A percentile compares a stretch with the other conserved stretches of the same genome.
These are phyloP conservation scores for Favolaschia claudopus DNA, from an alignment of 768 basidiomycete species.

Conservation along the genomic window DNA sequence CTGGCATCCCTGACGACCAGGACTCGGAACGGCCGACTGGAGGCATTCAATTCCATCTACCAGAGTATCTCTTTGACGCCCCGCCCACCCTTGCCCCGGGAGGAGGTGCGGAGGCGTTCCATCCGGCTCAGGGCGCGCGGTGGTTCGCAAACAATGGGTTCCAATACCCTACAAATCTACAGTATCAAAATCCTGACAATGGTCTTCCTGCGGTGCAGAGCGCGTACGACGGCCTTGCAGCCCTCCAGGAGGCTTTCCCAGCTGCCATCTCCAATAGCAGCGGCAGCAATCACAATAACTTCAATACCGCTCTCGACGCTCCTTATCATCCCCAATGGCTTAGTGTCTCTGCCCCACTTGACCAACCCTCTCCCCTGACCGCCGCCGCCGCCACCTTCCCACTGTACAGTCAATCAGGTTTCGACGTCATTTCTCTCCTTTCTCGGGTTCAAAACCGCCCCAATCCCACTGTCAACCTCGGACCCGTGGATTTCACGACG, in stretches of 20 bases:
- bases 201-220: not conserved
- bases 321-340: not conserved
- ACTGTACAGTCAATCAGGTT: conserved; percentile 90
- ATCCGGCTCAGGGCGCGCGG: conserved; percentile 48
- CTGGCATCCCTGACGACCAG: too few species aligned
- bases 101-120: conserved; percentile 79
- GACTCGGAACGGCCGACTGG: too few species aligned
- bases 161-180: conserved; percentile 16
- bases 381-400: conserved; percentile 57
- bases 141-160: conserved; percentile 64
- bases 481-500: conserved; percentile 92
- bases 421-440: conserved; percentile 86
- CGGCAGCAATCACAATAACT: not conserved
- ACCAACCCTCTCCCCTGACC: conserved; percentile 38
- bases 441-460: conserved; percentile 78
- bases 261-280: not conserved
- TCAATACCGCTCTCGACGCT: too few species aligned
- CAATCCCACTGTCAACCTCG: conserved; percentile 78
- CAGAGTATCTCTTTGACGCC: conserved; percentile 65
- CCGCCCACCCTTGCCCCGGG: conserved; percentile 71
- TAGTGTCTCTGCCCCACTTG: conserved; percentile 11
- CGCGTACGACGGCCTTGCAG: not conserved
- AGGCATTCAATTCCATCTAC: conserved; percentile 62
- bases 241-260: conserved; percentile 4
- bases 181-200: not conserved